These are phyloP conservation scores for Drechslera avenae DNA, from an alignment of 2,329 filamentous ascomycete species.

Conservation along the genomic window DNA sequence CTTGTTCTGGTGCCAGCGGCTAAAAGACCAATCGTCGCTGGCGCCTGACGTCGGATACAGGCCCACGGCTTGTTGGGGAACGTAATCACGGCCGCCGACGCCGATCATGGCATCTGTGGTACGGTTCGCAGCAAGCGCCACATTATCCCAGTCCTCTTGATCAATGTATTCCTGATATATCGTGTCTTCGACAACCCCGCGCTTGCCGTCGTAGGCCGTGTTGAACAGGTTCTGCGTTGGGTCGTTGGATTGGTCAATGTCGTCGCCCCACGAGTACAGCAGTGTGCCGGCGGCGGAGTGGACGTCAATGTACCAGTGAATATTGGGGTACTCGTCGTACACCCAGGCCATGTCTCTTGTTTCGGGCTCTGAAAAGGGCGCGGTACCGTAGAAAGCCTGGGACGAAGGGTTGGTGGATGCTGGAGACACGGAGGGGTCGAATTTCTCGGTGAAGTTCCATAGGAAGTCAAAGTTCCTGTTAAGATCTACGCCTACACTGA, in stretches of 20 bases:
- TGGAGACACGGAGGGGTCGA: conserved; percentile 44
- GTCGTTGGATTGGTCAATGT: conserved; percentile 56
- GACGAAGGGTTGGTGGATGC: conserved; percentile 52
- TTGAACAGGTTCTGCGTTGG: conserved; percentile 59
- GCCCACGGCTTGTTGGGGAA: conserved; percentile 43
- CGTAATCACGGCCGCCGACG: conserved; percentile 43
- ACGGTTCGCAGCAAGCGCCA: conserved; percentile 38
- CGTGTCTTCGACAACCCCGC: conserved; percentile 57
- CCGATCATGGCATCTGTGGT: conserved; percentile 44
- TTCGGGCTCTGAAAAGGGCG: conserved; percentile 62
- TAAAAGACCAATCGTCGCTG: conserved; percentile 48
- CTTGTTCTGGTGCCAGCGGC: conserved; percentile 44
- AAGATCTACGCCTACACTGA: conserved; percentile 36
- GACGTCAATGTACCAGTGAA: conserved; percentile 64
- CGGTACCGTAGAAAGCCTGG: conserved; percentile 59
- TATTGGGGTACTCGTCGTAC: conserved; percentile 55
- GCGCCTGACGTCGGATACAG: conserved; percentile 48
- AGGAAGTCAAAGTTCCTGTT: conserved; percentile 57
- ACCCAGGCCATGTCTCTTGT: conserved; percentile 60
- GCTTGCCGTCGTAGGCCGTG: conserved; percentile 56
- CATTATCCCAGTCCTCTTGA: conserved; percentile 41
- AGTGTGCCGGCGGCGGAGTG: conserved; percentile 61
- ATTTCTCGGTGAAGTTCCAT: conserved; percentile 60
- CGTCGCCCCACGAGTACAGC: conserved; percentile 65
- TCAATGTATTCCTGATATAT: conserved; percentile 55